Evolutionary conservation across 1,139 yeast species (phyloP), one percentile per base, ranked within the genome.

Genomic region (Sugiyamaella castrensis): DNA sequence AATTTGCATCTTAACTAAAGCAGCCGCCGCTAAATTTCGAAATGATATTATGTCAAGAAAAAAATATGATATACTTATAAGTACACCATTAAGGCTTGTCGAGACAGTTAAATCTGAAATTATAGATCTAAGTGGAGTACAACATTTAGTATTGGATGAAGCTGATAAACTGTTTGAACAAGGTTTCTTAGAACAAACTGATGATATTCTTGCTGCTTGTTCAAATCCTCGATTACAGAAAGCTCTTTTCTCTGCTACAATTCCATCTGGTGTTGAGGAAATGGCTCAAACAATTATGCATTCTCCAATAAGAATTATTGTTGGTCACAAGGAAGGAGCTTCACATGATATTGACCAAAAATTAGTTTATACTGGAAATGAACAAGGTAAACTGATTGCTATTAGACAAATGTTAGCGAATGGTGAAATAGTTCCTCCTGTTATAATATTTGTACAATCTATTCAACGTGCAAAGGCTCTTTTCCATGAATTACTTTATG

Each of bases 251-350:
- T 87, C 96, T 6, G 99, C 99, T 8, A 94, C 99, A 0, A 84
- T 94, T 52, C 96, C 98, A 0, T 85, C 96, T 1, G 84, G 86
- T 42, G 95, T 92, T 28, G 98, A 92, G 68, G 92, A 86, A 61
- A 76, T 88, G 65, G 96, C 97, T 9, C 77, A 81, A 43, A 74
- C 85, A 15, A 87, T 92, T 45, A 91, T 92, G 98, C 71, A 76
- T 38, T 83, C 82, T 53, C 95, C 96, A 26, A 73, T 91, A 29
- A 80, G 98, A 65, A 80, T 92, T 30, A 85, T 92, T 56, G 83
- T 92, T 58, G 98, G 98, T 10, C 92, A 83, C 62, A 91, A 91
- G 64, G 97, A 92, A 67, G 96, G 96, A 10, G 98, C 98, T 1
- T 84, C 88, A 54, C 71, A 76, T 19, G 80, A 82, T 44, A 88